Evolutionary conservation across 1,284 basidiomycete genomes (phyloP).

Genomic region (Rhodotorula sp.): DNA sequence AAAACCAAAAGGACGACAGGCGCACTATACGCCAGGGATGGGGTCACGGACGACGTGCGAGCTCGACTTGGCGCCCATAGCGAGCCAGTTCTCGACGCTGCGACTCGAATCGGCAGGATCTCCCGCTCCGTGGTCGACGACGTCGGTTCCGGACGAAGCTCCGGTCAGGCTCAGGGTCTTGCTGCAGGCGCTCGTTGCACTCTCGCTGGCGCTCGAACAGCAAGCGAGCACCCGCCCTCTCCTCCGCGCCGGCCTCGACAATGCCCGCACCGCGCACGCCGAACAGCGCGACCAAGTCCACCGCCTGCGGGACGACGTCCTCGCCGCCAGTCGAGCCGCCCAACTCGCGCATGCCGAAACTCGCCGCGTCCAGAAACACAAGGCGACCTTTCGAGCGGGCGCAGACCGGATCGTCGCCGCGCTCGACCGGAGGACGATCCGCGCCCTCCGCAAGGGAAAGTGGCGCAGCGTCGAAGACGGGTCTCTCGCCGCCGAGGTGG

Average conservation of each 20-base stretch:
- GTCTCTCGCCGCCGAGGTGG: neutral
- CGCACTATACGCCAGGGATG: too few species aligned
- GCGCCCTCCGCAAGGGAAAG: conserved; percentile 16
- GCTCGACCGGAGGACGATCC: conserved; percentile 13
- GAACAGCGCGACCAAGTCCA: neutral
- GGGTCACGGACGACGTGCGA: neutral
- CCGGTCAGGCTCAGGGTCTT: conserved; percentile 14
- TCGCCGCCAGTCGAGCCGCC: conserved; percentile 12
- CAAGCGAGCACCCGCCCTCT: conserved; percentile 12
- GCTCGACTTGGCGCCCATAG: neutral
- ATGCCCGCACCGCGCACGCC: neutral
- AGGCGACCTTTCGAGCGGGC: conserved; percentile 4
- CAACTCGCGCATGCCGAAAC: conserved; percentile 22
- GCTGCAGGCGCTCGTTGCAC: conserved; percentile 18
- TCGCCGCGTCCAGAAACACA: conserved; percentile 12
- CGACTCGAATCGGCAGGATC: conserved; percentile 12
- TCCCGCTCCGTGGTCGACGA: conserved; percentile 19
- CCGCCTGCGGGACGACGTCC: conserved; percentile 7
- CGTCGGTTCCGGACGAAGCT: neutral
- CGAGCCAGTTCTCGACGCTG: neutral
- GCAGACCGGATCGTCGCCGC: conserved; percentile 15
- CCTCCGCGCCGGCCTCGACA: conserved; percentile 2
- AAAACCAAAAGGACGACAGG: too few species aligned
- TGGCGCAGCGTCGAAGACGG: neutral
- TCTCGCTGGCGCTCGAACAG: conserved; percentile 11